These are phyloP conservation scores for Calonectria fujianensis DNA, from an alignment of 2,329 filamentous ascomycete genomes.

Conservation along the genomic window DNA sequence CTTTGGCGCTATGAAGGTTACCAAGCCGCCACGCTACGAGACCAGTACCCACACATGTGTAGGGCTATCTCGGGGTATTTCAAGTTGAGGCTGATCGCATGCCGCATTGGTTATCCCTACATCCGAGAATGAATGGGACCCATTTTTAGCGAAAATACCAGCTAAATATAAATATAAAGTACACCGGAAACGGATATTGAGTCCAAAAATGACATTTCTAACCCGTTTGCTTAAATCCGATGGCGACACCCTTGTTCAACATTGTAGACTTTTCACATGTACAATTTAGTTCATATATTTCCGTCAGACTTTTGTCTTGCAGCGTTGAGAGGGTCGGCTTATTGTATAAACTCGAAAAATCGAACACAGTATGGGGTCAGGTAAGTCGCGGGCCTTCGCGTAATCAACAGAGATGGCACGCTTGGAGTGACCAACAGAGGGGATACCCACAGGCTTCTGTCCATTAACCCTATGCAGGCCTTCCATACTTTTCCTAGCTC, in stretches of 20 bases:
- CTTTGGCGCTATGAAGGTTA: neutral
- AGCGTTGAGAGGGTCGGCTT: neutral
- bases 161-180: neutral
- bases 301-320: neutral
- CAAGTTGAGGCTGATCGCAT: neutral
- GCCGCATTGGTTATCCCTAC: neutral
- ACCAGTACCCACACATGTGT: neutral
- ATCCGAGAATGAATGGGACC: neutral
- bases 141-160: neutral
- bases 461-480: neutral
- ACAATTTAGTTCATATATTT: neutral
- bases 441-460: neutral
- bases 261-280: neutral
- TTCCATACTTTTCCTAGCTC: neutral
- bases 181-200: neutral
- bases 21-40: neutral
- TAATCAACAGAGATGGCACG: neutral
- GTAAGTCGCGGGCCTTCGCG: neutral
- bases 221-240: neutral
- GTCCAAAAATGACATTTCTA: neutral
- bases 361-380: neutral
- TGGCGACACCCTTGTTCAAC: neutral
- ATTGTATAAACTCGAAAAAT: neutral
- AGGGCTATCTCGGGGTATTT: neutral
- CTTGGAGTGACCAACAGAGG: neutral